Evolutionary conservation across 2,329 filamentous ascomycete species (phyloP), one percentile per base, ranked within the genome.

Genomic region (Sphaerulina musiva): DNA sequence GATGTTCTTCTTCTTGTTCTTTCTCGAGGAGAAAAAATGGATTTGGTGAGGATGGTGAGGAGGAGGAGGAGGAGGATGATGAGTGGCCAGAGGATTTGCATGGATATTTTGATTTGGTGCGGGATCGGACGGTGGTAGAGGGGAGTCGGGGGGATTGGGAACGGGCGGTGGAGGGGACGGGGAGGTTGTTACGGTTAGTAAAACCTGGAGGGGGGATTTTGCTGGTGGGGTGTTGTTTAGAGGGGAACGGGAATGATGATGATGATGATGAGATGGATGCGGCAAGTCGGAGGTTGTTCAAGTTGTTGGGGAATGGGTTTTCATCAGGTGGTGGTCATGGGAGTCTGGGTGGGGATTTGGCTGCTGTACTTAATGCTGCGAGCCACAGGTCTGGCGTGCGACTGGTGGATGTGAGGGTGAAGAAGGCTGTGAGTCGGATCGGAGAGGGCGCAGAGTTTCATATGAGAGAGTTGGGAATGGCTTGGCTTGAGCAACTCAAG

Each of bases 401-500:
- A 36, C 20, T 56, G 11, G 38, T 34, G 14, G 26, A 52, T 20
- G 45, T 56, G 2, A 48, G 48, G 1, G 17, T 48, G 40, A 48
- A 46, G 45, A 56, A 52, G 47, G 42, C 48, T n/a, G 26, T 39
- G 2, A 47, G 48, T 9, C 39, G 48, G 2, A 53, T 56, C 8
- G 49, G 54, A 10, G 54, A 48, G 10, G 54, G 54, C 4, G 48
- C 54, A 3, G 40, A 45, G 12, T 32, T 14, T n/a, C 6, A 36
- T 10, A 39, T 36, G 48, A 46, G 43, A 31, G 54, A 52, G 44
- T 32, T 56, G 9, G 54, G 54, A 17, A 29, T 52, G 9, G 49
- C 49, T 10, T 53, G 54, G 54, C 45, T 56, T n/a, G 49, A 53
- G 41, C 39, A 52, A n/a, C 31, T 51, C 32, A 51, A 51, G 29